Percentiles rank a stretch among this genome's conserved stretches.
Evolutionary conservation across 805 yeast species (phyloP).

Genomic region (Hanseniaspora singularis): DNA sequence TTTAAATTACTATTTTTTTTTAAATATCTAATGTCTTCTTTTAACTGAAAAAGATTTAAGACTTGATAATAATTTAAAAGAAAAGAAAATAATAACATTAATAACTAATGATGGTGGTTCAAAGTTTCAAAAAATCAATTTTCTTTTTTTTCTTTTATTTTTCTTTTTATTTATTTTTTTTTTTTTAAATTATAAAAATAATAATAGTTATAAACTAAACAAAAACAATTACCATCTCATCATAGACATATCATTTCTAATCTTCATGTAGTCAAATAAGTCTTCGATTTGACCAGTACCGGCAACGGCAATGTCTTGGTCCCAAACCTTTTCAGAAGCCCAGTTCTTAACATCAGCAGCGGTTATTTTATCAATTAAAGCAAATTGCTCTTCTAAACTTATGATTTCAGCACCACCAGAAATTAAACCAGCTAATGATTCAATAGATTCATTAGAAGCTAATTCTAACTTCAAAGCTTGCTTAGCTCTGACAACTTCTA

Average conservation of each 20-base stretch:
- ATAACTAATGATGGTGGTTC: no score
- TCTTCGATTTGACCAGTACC: conserved; percentile 82
- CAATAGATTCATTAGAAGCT: conserved; percentile 38
- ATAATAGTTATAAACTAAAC: background rate
- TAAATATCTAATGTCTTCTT: no score
- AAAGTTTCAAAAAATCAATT: background rate
- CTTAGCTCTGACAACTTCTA: conserved; percentile 71
- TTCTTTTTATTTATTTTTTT: background rate
- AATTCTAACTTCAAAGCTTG: conserved; percentile 54
- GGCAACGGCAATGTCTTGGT: conserved; percentile 70
- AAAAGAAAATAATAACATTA: no score
- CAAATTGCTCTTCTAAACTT: conserved; percentile 47
- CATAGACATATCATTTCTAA: conserved; percentile 82
- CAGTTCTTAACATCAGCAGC: conserved; percentile 51
- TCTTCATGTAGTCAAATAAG: conserved; percentile 70
- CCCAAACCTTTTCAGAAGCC: conserved; percentile 71
- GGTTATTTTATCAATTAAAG: conserved; percentile 51
- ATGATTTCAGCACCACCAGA: conserved; percentile 44
- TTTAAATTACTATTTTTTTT: background rate
- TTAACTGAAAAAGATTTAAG: background rate
- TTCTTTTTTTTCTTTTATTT: background rate
- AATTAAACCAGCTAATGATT: conserved; percentile 35
- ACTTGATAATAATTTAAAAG: no score
- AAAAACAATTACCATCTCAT: conserved; percentile 51
- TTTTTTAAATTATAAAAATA: background rate